These are phyloP conservation scores for Heliosperma pusillum DNA, from an alignment of 148 eudicot species.

Conservation along the genomic window DNA sequence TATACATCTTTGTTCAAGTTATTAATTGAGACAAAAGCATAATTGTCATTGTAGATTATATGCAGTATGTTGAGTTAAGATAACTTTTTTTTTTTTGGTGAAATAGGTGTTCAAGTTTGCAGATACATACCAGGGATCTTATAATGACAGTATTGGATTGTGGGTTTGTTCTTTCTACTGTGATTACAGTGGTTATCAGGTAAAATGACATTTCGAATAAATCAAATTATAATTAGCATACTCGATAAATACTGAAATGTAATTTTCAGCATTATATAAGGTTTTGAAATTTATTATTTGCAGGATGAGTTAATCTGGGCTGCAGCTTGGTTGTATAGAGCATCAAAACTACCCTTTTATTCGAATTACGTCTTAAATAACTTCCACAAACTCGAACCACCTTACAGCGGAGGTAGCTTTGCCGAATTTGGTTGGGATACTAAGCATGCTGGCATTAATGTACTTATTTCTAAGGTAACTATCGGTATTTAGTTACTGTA, in stretches of 20 bases:
- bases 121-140: conserved; percentile 51
- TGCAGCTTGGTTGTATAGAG: conserved; percentile 68
- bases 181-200: conserved; percentile 38
- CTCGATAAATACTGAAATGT: not conserved
- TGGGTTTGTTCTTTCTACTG: conserved; percentile 34
- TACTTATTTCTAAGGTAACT: conserved; percentile 60
- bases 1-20: conserved; percentile 16
- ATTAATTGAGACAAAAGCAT: too few species aligned
- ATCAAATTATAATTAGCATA: too few species aligned
- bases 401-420: conserved; percentile 26
- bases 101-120: conserved; percentile 62
- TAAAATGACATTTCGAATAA: conserved; percentile 23
- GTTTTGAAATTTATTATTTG: not conserved
- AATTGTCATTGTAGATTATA: too few species aligned
- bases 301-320: conserved; percentile 76
- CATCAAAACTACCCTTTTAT: conserved; percentile 37
- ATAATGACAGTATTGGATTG: conserved; percentile 41
- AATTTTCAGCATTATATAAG: not conserved
- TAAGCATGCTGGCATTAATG: conserved; percentile 59
- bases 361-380: conserved; percentile 39
- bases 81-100: not conserved
- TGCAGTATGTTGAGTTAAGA: not conserved
- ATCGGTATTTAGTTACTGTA: too few species aligned
- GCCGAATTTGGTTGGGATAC: conserved; percentile 72
- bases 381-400: conserved; percentile 25